phyloP scores from a whole-genome alignment of 805 yeast genomes.

The Cyberlindnera mrakii region DNA sequence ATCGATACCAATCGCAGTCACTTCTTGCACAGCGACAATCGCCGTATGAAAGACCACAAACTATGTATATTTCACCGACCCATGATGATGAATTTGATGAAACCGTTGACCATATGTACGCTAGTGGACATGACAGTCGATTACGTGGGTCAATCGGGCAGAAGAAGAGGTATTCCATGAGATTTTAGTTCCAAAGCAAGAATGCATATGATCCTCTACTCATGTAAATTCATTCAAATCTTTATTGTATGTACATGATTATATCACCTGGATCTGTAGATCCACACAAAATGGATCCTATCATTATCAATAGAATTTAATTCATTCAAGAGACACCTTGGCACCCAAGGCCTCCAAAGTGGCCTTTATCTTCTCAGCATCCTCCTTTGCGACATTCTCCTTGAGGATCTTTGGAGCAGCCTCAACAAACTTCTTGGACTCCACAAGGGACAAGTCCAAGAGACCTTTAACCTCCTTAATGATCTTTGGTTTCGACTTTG shows the following conservation, averaged over 20 bases:
- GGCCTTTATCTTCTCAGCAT: constrained; percentile 92
- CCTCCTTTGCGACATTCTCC: constrained; percentile 95
- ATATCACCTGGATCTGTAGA: no score
- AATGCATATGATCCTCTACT: neutral
- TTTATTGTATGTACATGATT: constrained; percentile 4
- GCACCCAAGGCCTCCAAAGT: constrained; percentile 94
- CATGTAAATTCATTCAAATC: no score
- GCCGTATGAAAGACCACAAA: constrained; percentile 2
- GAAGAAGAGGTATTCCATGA: constrained; percentile 21
- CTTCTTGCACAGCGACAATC: neutral
- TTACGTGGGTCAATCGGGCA: neutral
- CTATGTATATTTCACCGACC: constrained; percentile 6
- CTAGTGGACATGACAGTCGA: no score
- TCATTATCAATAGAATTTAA: neutral
- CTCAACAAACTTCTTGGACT: constrained; percentile 96
- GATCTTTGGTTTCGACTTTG: constrained; percentile 94
- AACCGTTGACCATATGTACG: neutral
- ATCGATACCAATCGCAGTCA: neutral
- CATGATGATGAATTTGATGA: neutral
- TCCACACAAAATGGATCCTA: neutral
- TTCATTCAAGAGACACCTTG: constrained; percentile 79
- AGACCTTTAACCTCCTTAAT: constrained; percentile 93
- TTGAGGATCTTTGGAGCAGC: constrained; percentile 93
- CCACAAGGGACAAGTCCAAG: constrained; percentile 89
- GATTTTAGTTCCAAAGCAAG: constrained; percentile 9